Base-by-base conservation (phyloP, 331 rosid genomes). In the Pyracantha coccinea region DNA sequence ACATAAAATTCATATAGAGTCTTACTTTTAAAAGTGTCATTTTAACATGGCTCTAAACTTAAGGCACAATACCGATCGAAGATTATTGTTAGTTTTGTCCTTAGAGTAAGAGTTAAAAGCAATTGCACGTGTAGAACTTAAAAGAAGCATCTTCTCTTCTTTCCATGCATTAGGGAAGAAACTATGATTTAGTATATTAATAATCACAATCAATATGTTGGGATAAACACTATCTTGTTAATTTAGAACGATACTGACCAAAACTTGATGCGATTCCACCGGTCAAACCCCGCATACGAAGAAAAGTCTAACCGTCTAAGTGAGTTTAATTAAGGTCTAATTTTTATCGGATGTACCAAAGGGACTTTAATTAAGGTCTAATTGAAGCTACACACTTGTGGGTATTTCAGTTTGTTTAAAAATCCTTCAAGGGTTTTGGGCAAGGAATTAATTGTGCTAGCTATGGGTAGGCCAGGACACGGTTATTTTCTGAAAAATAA, bases 151-250 rank as follows among this genome's bases (percentile, higher is more conserved):
- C 88, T 81, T 79, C 81, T 78, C 87, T 73, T 73, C 53, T 63
- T 81, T 82, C 88, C 83, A 80, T 76, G 83, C 92, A 76, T 83
- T 44, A 78, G 81, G 81, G 75, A 68, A 83, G 61, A 81, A 85
- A 83, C 69, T 76, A 54, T 54, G 9, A 54, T n/a, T 54, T 54
- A 11, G 15, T 41, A 41, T 8, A 54, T 54, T 54, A 54, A 54
- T 21, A 58, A 58, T 58, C 63, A 58, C 14, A 58, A 23, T 23
- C 7, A 58, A 58, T 76, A 38, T 38, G 44, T 38, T 38, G 44
- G 47, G 15, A 41, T 41, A 11, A 4, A 41, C 47, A 41, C 15
- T 41, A 0, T 41, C 15, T 41, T 41, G 47, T 41, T 41, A 41
- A 41, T 41, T 10, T 11, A 41, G 5, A 41, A 41, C 47, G 47